Evolutionary conservation across 2,329 filamentous ascomycete genomes (phyloP).

Genomic region (Aspergillus aculeatus): DNA sequence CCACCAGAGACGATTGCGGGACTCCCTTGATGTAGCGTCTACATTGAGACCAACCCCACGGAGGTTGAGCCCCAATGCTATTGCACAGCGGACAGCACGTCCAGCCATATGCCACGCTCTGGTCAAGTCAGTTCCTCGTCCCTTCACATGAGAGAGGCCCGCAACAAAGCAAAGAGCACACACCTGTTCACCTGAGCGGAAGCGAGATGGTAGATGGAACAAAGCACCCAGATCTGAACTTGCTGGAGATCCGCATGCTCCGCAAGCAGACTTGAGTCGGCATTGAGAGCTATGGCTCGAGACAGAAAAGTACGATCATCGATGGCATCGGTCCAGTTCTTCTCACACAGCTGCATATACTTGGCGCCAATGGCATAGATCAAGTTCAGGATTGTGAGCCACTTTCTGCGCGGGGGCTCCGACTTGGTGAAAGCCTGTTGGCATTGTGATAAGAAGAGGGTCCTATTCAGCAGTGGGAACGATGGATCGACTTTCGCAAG

Average conservation of each 20-base stretch:
- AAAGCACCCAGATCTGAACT: conserved; percentile 39
- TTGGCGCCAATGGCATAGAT: conserved; percentile 42
- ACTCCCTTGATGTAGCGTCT: conserved; percentile 38
- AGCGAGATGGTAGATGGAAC: conserved; percentile 37
- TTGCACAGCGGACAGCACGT: conserved; percentile 39
- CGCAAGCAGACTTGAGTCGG: conserved; percentile 25
- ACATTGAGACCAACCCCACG: conserved; percentile 36
- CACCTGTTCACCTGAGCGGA: conserved; percentile 43
- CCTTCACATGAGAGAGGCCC: neutral
- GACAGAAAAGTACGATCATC: conserved; percentile 4
- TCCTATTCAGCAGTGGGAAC: conserved; percentile 41
- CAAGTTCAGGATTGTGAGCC: conserved; percentile 42
- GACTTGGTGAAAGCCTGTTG: conserved; percentile 26
- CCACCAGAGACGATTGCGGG: conserved; percentile 44
- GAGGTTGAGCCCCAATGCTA: conserved; percentile 41
- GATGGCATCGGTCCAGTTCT: neutral
- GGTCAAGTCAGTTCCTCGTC: neutral
- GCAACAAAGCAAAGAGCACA: neutral
- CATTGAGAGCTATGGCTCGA: neutral
- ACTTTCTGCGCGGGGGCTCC: conserved; percentile 31
- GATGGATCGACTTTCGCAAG: conserved; percentile 38
- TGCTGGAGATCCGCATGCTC: conserved; percentile 41
- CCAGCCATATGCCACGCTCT: conserved; percentile 42
- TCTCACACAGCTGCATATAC: conserved; percentile 28
- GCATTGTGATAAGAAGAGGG: conserved; percentile 36